A percentile compares a stretch with the other conserved stretches of the same genome.
These are phyloP conservation scores for Discostella stelligeroides DNA, from an alignment of 108 stramenopile species.

Conservation along the genomic window DNA sequence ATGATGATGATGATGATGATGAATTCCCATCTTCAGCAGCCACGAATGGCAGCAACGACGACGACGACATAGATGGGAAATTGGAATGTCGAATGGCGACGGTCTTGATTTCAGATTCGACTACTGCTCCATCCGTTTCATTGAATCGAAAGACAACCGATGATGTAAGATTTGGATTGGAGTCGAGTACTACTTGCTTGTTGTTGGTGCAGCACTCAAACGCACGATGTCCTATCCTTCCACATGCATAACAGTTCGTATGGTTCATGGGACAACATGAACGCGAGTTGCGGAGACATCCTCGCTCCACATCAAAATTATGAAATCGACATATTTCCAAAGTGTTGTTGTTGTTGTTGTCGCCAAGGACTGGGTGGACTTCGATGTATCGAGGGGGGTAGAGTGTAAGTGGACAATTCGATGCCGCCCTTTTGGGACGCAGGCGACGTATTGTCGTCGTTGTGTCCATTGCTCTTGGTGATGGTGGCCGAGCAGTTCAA, in stretches of 20 bases:
- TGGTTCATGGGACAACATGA: conserved; percentile 31
- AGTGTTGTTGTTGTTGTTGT: background rate
- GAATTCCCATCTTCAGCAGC: no score
- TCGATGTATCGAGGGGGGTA: conserved; percentile 35
- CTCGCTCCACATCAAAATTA: conserved; percentile 41
- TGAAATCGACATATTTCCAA: conserved; percentile 46
- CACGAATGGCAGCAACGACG: no score
- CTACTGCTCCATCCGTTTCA: background rate
- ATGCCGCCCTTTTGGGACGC: conserved; percentile 16
- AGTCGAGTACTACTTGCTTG: background rate
- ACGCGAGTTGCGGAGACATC: conserved; percentile 23
- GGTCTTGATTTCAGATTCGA: no score
- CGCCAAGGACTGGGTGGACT: background rate
- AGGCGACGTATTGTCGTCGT: conserved; percentile 22
- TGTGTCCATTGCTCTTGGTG: no score
- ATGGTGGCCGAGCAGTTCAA: no score
- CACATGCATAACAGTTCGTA: conserved; percentile 34
- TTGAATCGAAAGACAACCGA: background rate
- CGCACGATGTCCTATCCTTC: conserved; percentile 21
- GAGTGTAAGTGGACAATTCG: conserved; percentile 27
- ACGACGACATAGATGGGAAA: no score
- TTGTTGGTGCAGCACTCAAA: conserved; percentile 28
- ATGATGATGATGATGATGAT: no score
- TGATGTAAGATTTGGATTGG: background rate
- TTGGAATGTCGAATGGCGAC: no score